phyloP scores from a whole-genome alignment of 2,329 filamentous ascomycete genomes.

The Exophiala sideris region DNA sequence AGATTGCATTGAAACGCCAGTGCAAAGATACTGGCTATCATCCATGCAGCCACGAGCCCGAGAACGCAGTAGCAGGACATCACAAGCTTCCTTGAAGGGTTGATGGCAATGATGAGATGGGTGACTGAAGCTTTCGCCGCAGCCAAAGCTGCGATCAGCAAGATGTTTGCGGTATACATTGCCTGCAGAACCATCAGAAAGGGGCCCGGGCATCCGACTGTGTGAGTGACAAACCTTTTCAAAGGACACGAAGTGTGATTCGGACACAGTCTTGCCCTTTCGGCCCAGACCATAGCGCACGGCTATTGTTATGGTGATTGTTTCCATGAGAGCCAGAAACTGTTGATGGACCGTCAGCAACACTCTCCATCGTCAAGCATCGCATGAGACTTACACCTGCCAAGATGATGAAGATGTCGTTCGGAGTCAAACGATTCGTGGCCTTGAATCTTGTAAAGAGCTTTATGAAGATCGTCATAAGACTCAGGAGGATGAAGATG shows the following conservation, averaged over 20 bases:
- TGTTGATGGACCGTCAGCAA: not conserved
- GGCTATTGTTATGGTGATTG: constrained; percentile 25
- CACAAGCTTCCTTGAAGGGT: constrained; percentile 24
- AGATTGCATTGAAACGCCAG: constrained; percentile 27
- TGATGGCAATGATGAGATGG: constrained; percentile 29
- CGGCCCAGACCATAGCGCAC: constrained; percentile 25
- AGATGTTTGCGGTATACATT: constrained; percentile 28
- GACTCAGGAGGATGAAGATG: constrained; percentile 9
- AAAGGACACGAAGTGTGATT: constrained; percentile 20
- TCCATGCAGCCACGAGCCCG: constrained; percentile 22
- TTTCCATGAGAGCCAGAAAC: constrained; percentile 15
- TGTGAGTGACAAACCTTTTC: constrained; percentile 21
- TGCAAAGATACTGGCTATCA: constrained; percentile 20
- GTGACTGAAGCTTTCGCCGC: constrained; percentile 28
- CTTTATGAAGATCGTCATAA: constrained; percentile 16
- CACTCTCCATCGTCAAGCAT: too few species aligned
- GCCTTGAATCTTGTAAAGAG: constrained; percentile 16
- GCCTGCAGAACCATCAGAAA: constrained; percentile 19
- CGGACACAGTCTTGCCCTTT: constrained; percentile 14
- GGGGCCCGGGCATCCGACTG: not conserved
- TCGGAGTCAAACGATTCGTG: constrained; percentile 7
- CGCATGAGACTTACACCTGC: constrained; percentile 3
- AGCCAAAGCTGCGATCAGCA: constrained; percentile 22
- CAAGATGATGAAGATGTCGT: constrained; percentile 10
- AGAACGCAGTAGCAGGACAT: constrained; percentile 22